Conservation (phyloP, 345 rosid genomes). For the Camelina laxa region DNA sequence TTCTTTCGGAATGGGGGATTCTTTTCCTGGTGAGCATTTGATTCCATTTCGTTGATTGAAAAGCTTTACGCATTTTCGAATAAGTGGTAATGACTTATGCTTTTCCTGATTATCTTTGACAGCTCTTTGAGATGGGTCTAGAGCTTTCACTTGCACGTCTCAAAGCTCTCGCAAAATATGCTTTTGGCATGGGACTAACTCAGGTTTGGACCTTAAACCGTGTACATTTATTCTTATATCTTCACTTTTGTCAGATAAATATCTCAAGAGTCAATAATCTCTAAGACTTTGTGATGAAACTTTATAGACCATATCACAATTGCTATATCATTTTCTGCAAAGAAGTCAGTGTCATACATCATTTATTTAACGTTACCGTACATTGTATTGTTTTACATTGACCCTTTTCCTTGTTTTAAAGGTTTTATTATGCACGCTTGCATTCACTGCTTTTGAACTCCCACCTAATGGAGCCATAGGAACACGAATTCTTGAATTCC, state of each 20-base stretch:
- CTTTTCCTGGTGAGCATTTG: conserved; percentile 80
- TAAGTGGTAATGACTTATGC: conserved; percentile 10
- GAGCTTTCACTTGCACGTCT: conserved; percentile 97
- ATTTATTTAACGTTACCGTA: conserved; percentile 6
- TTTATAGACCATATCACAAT: background rate
- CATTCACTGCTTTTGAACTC: conserved; percentile 96
- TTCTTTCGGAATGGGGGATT: conserved; percentile 97
- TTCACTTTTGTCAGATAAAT: conserved; percentile 20
- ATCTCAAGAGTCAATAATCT: conserved; percentile 21
- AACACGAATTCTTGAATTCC: conserved; percentile 83
- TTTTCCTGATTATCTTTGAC: conserved; percentile 47
- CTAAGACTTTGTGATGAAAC: background rate
- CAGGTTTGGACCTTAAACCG: conserved; percentile 61
- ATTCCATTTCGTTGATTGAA: background rate
- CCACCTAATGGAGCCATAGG: conserved; percentile 98
- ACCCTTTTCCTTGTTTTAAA: conserved; percentile 44
- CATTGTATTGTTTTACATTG: conserved; percentile 17
- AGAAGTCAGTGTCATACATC: conserved; percentile 3
- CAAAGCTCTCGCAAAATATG: conserved; percentile 94
- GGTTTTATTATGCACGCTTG: conserved; percentile 92
- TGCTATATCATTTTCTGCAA: conserved; percentile 2
- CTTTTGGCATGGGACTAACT: conserved; percentile 96
- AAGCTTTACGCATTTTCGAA: conserved; percentile 15
- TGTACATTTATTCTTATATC: conserved; percentile 6
- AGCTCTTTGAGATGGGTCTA: conserved; percentile 98